Evolutionary conservation across 768 basidiomycete species (phyloP), one percentile per base, ranked within the genome.

Genomic region (Kondoa malvinella): DNA sequence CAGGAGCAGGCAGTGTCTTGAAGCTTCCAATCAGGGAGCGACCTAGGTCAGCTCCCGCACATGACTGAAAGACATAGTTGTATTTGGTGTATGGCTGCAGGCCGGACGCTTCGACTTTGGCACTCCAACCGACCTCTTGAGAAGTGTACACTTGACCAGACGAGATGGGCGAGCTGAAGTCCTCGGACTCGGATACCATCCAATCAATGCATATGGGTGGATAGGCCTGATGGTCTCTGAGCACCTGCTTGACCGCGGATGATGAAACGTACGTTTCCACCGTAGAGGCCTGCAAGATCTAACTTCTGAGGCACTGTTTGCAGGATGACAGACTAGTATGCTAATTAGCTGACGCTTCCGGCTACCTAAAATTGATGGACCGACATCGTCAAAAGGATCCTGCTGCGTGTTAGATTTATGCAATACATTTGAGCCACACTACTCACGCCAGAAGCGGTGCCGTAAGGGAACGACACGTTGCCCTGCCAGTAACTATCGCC

Each of bases 71-170:
- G 57, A 80, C 78, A 75, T 80, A 84, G 73, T 80, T 83, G 72
- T 84, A 85, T 65, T 79, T 78, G 0, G 81, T 82, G 70, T 83
- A 83, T 0, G 84, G 78, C 56, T 77, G 71, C 63, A 85, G 74
- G 1, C 78, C 78, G 0, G 76, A 79, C 1, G 83, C 83, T 70
- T 85, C 84, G 21, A 85, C 81, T 74, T 84, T 84, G 70, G 83
- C 78, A 0, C 83, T 84, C 74, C 79, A 84, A 72, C 84, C 83
- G 50, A 84, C 81, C 66, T 85, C 84, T 65, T 81, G 81, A 66
- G 77, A 73, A 0, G 83, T 83, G 74, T n/a, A 1, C 29, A 29
- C 61, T 8, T 32, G 33, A 16, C 61, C 61, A 29, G 61, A 29
- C 16, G 27, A 26, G 29, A 63, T 29, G 12, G 31, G 29, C n/a